A percentile compares a stretch with the other conserved stretches of the same genome.
Conservation (phyloP, 2,329 filamentous ascomycete species). For the Ascosphaera apis region DNA sequence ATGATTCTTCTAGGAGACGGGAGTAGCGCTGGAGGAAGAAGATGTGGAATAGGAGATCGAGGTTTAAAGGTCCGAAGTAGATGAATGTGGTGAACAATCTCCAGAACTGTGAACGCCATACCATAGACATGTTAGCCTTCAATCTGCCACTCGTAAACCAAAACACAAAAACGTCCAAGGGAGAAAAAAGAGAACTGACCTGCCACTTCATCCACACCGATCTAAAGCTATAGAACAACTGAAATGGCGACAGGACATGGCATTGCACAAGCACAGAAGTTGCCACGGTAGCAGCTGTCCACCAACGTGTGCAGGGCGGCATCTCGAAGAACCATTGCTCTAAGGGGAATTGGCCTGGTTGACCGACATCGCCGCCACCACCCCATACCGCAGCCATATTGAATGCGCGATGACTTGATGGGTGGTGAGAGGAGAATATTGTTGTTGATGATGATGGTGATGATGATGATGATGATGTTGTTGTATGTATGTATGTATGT, state of each 20-base stretch:
- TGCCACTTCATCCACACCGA: constrained; percentile 81
- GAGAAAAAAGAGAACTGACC: constrained; percentile 29
- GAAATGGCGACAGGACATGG: constrained; percentile 74
- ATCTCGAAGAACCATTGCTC: constrained; percentile 99
- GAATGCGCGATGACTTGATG: too few relatives aligned
- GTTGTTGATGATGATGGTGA: too few relatives aligned
- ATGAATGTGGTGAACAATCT: constrained; percentile 87
- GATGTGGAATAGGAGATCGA: constrained; percentile 91
- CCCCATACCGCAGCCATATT: constrained; percentile 23
- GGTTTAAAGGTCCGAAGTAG: constrained; percentile 83
- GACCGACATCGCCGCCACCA: constrained; percentile 17
- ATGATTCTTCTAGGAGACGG: constrained; percentile 79
- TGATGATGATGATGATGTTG: too few relatives aligned
- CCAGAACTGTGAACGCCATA: constrained; percentile 49
- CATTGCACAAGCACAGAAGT: constrained; percentile 83
- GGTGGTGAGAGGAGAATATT: too few relatives aligned
- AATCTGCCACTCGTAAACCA: not conserved
- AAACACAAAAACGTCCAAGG: not conserved
- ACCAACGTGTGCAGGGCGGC: constrained; percentile 87
- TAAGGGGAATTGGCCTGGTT: constrained; percentile 45
- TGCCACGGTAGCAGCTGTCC: constrained; percentile 79
- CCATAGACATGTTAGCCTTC: constrained; percentile 1
- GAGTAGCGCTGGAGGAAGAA: constrained; percentile 97
- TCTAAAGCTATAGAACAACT: constrained; percentile 90
- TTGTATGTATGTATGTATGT: too few relatives aligned